Evolutionary conservation across 2,329 filamentous ascomycete species (phyloP).

Genomic region (Exophiala xenobiotica): DNA sequence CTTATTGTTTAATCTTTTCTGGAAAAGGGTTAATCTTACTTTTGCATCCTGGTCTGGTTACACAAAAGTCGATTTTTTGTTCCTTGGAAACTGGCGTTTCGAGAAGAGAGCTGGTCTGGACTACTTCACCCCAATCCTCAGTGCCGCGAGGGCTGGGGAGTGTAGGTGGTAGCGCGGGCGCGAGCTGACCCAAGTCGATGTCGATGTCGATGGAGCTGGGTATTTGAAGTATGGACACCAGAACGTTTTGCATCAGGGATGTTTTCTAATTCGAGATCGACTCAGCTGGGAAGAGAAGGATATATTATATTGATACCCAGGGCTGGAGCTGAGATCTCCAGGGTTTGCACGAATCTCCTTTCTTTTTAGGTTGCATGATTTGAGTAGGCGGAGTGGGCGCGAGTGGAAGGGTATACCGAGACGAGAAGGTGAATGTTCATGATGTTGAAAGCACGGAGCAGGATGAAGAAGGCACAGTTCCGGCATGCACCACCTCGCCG

Average conservation of each 20-base stretch:
- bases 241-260: too few relatives aligned
- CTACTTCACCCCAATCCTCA: too few relatives aligned
- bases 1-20: constrained; percentile 24
- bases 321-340: background rate
- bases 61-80: constrained; percentile 17
- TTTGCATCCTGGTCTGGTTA: constrained; percentile 27
- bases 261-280: background rate
- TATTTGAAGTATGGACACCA: too few relatives aligned
- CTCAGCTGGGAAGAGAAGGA: background rate
- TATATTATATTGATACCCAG: constrained; percentile 3
- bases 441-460: too few relatives aligned
- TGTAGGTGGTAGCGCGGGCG: too few relatives aligned
- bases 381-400: background rate
- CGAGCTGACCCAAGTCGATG: too few relatives aligned
- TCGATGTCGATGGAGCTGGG: too few relatives aligned
- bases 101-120: background rate
- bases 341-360: constrained; percentile 3
- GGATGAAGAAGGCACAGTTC: too few relatives aligned
- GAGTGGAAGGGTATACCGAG: background rate
- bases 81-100: constrained; percentile 11
- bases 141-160: too few relatives aligned
- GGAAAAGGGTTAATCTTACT: constrained; percentile 24
- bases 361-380: background rate
- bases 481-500: too few relatives aligned
- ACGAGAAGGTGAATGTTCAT: background rate